phyloP scores from a whole-genome alignment of 768 basidiomycete species.

The Agaricus bisporus region DNA sequence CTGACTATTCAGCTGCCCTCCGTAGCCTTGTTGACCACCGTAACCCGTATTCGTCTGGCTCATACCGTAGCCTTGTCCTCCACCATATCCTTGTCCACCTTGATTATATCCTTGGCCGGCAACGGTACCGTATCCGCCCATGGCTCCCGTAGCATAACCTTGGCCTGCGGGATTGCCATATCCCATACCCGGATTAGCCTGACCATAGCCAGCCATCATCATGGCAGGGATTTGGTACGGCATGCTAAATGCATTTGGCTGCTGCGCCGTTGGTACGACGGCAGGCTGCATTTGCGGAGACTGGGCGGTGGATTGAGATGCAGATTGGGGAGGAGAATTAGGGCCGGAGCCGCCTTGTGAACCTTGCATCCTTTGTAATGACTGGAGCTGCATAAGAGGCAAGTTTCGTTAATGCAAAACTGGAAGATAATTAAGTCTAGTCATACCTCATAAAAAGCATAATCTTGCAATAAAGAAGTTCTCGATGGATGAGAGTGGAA shows the following conservation, averaged over 20 bases:
- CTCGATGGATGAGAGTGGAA: constrained; percentile 91
- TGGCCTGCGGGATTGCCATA: constrained; percentile 7
- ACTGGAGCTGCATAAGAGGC: constrained; percentile 53
- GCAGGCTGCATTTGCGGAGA: constrained; percentile 34
- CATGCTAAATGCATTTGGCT: constrained; percentile 44
- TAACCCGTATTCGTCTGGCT: constrained; percentile 12
- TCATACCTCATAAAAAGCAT: constrained; percentile 83
- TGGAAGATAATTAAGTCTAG: not conserved
- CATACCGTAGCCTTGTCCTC: constrained; percentile 28
- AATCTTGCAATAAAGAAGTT: constrained; percentile 91
- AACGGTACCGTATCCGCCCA: constrained; percentile 12
- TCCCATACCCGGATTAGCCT: constrained; percentile 9
- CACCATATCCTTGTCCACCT: constrained; percentile 35
- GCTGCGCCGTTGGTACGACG: constrained; percentile 12
- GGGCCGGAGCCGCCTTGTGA: constrained; percentile 21
- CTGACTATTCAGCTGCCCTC: constrained; percentile 28
- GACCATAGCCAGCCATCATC: constrained; percentile 46
- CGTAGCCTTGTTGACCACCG: constrained; percentile 18
- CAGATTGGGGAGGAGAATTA: constrained; percentile 34
- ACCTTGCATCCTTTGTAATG: constrained; percentile 69
- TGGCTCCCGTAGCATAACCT: constrained; percentile 9
- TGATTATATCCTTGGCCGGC: constrained; percentile 42
- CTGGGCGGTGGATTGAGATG: constrained; percentile 25
- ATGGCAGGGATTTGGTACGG: constrained; percentile 58
- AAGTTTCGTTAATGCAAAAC: not conserved